phyloP scores from a whole-genome alignment of 202 grass and related monocot species.

The Brachypodium distachyon region DNA sequence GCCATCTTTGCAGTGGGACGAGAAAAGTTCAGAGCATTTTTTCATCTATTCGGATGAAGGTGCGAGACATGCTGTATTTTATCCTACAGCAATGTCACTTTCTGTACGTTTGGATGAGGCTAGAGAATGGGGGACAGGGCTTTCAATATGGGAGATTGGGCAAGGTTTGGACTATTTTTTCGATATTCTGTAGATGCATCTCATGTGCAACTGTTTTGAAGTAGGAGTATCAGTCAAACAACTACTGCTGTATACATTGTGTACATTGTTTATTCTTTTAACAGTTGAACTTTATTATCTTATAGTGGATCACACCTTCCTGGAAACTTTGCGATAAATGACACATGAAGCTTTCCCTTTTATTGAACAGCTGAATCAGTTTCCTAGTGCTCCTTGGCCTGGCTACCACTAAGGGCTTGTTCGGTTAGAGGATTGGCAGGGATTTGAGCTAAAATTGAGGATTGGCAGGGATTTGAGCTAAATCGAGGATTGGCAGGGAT shows the following conservation, averaged over 20 bases:
- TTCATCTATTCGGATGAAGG: conserved; percentile 63
- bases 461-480: too few relatives aligned
- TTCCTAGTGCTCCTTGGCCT: too few relatives aligned
- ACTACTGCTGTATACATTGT: background rate
- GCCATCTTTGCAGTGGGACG: conserved; percentile 69
- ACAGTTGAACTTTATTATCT: conserved; percentile 1
- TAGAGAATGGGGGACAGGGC: conserved; percentile 48
- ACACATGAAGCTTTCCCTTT: background rate
- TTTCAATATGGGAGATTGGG: conserved; percentile 93
- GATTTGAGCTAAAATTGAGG: too few relatives aligned
- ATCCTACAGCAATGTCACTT: conserved; percentile 62
- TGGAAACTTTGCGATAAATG: background rate
- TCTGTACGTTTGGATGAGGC: conserved; percentile 71
- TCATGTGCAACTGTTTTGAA: background rate
- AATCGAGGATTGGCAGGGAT: too few relatives aligned
- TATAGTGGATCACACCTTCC: background rate
- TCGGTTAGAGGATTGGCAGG: too few relatives aligned
- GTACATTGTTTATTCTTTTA: conserved; percentile 15
- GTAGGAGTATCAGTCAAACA: too few relatives aligned
- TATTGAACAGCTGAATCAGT: too few relatives aligned
- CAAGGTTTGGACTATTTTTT: conserved; percentile 97
- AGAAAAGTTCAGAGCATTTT: conserved; percentile 77
- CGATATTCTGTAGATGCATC: conserved; percentile 50
- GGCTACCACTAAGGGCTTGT: too few relatives aligned
- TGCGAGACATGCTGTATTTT: conserved; percentile 79